phyloP scores from a whole-genome alignment of 495 filamentous ascomycete genomes.

The Trichocladium uniseriatum region DNA sequence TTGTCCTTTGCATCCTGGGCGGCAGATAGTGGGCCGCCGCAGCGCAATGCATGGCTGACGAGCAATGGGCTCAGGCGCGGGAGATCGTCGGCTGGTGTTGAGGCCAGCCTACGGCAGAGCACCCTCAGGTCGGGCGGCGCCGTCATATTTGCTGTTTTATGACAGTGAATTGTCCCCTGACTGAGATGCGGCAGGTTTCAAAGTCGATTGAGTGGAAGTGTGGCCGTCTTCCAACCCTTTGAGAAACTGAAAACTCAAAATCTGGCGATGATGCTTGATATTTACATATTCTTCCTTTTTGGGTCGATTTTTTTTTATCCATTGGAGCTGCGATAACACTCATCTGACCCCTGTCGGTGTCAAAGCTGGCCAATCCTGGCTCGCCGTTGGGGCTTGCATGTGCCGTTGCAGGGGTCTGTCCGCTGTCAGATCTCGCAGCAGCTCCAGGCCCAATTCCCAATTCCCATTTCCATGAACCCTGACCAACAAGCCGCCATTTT shows the following conservation, averaged over 20 bases:
- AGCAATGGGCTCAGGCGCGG: slow-evolving; percentile 53
- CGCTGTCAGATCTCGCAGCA: too few species aligned
- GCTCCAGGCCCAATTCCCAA: too few species aligned
- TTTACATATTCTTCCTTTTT: not conserved
- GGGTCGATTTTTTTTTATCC: not conserved
- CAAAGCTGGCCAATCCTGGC: slow-evolving; percentile 11
- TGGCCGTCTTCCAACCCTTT: too few species aligned
- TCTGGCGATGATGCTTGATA: not conserved
- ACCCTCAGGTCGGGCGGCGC: slow-evolving; percentile 48
- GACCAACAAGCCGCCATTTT: not conserved
- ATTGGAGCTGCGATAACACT: not conserved
- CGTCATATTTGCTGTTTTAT: too few species aligned
- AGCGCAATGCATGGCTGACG: slow-evolving; percentile 51
- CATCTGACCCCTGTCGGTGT: not conserved
- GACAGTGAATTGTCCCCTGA: not conserved
- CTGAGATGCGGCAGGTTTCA: not conserved
- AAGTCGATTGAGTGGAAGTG: too few species aligned
- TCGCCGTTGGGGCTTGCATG: slow-evolving; percentile 7
- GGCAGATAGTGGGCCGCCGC: slow-evolving; percentile 47
- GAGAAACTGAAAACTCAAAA: too few species aligned
- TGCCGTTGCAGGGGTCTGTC: not conserved
- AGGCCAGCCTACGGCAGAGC: slow-evolving; percentile 57
- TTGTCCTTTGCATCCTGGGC: slow-evolving; percentile 40
- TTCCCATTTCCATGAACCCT: not conserved
- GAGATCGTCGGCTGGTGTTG: slow-evolving; percentile 52